These are phyloP conservation scores for Huiozyma sinensis DNA, from an alignment of 805 yeast genomes.

Conservation along the genomic window DNA sequence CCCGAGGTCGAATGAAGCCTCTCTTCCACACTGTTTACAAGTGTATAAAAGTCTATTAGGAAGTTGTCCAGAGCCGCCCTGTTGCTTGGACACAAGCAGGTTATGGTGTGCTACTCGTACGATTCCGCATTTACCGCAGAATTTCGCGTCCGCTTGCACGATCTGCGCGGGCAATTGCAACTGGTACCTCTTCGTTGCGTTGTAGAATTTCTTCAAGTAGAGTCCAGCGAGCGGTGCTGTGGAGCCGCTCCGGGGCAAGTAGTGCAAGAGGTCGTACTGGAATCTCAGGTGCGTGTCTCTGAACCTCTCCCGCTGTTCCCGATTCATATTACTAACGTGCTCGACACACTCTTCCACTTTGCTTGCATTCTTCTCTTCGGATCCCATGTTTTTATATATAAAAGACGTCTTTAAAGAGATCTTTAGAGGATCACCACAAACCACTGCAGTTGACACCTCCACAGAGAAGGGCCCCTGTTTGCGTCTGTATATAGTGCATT, in stretches of 20 bases:
- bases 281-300: conserved; percentile 17
- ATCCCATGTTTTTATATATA: too few species aligned
- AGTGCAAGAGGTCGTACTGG: conserved; percentile 23
- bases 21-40: conserved; percentile 22
- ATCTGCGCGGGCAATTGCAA: conserved; percentile 16
- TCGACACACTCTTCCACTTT: too few species aligned
- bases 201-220: conserved; percentile 24
- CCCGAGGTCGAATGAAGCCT: too few species aligned
- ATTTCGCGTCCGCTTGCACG: conserved; percentile 14
- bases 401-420: too few species aligned
- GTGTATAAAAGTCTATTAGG: conserved; percentile 4
- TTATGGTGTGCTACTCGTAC: conserved; percentile 9
- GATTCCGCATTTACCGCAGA: conserved; percentile 24
- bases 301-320: conserved; percentile 17
- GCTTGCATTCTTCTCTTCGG: too few species aligned
- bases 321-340: too few species aligned
- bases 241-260: conserved; percentile 12
- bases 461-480: too few species aligned
- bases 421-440: too few species aligned
- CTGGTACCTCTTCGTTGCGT: conserved; percentile 21
- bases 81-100: conserved; percentile 5
- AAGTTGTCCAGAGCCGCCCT: background rate
- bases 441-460: too few species aligned
- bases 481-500: too few species aligned
- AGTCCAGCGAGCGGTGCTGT: conserved; percentile 21